phyloP scores from a whole-genome alignment of 805 yeast species.

The Henningerozyma blattae region DNA sequence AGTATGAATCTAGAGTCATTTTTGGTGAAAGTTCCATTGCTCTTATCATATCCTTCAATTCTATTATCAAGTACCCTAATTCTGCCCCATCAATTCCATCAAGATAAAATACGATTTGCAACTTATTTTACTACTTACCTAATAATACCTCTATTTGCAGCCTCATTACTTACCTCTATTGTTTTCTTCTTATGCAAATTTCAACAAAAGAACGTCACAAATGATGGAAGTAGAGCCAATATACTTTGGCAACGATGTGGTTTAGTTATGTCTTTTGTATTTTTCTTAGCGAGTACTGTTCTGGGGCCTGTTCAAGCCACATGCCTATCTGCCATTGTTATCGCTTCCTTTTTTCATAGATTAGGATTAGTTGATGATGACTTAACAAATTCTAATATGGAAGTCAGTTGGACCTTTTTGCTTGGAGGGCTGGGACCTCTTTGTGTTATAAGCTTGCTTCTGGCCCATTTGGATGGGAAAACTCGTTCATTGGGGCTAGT shows the following conservation, averaged over 20 bases:
- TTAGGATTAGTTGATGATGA: too few species aligned
- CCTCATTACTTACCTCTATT: slow-evolving; percentile 7
- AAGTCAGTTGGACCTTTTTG: background rate
- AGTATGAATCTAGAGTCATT: slow-evolving; percentile 1
- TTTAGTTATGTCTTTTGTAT: slow-evolving; percentile 4
- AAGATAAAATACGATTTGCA: background rate
- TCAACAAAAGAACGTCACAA: background rate
- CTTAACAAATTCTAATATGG: too few species aligned
- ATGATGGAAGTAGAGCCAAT: background rate
- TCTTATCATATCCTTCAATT: slow-evolving; percentile 23
- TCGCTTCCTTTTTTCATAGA: slow-evolving; percentile 1
- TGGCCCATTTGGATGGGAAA: too few species aligned
- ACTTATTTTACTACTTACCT: slow-evolving; percentile 3
- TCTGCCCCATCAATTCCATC: background rate
- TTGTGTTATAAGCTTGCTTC: background rate
- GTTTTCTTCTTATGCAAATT: slow-evolving; percentile 5
- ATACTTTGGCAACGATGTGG: slow-evolving; percentile 2
- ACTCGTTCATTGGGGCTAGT: too few species aligned
- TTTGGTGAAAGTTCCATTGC: slow-evolving; percentile 19
- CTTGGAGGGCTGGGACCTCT: background rate
- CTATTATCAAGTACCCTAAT: slow-evolving; percentile 19
- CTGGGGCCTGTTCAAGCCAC: slow-evolving; percentile 7
- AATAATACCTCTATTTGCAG: slow-evolving; percentile 14
- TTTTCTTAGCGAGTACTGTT: slow-evolving; percentile 4
- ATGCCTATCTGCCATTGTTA: slow-evolving; percentile 4